Evolutionary conservation across 1,284 basidiomycete species (phyloP).

Genomic region (Ceratobasidium sp.): DNA sequence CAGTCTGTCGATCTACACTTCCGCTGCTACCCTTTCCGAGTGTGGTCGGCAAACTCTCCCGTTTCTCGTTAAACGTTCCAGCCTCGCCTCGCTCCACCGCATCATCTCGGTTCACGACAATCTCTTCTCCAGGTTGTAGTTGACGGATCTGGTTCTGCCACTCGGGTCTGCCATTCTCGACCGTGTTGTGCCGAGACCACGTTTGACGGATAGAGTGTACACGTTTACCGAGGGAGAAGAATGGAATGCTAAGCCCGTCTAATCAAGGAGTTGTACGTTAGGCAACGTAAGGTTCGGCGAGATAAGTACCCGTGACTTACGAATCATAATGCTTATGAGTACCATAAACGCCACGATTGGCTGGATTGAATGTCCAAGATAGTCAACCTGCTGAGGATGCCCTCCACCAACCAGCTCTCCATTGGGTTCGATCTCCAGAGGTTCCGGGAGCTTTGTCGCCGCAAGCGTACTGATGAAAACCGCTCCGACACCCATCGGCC

Average conservation of each 20-base stretch:
- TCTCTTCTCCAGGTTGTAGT: conserved; percentile 70
- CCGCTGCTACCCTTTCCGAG: conserved; percentile 41
- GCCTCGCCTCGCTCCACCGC: conserved; percentile 56
- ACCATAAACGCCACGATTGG: conserved; percentile 88
- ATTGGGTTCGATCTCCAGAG: conserved; percentile 51
- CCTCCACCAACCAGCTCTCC: conserved; percentile 60
- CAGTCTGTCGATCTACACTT: conserved; percentile 17
- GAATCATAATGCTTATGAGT: conserved; percentile 81
- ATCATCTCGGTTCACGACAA: conserved; percentile 84
- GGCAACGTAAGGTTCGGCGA: no score
- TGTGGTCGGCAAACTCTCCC: conserved; percentile 32
- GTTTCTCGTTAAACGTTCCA: conserved; percentile 45
- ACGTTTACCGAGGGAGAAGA: conserved; percentile 59
- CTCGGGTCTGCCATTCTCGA: conserved; percentile 63
- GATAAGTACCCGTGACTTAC: conserved; percentile 58
- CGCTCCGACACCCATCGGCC: conserved; percentile 70
- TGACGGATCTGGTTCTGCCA: conserved; percentile 83
- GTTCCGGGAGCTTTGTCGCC: conserved; percentile 68
- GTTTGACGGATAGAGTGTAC: conserved; percentile 90
- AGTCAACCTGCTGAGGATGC: conserved; percentile 67
- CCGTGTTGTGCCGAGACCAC: conserved; percentile 76
- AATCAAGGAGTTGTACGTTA: conserved; percentile 7
- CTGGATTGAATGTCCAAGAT: conserved; percentile 74
- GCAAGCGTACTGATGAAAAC: conserved; percentile 88
- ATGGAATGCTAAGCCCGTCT: conserved; percentile 9